phyloP scores from a whole-genome alignment of 2,329 filamentous ascomycete species.

The Hymenoscyphus scutula region DNA sequence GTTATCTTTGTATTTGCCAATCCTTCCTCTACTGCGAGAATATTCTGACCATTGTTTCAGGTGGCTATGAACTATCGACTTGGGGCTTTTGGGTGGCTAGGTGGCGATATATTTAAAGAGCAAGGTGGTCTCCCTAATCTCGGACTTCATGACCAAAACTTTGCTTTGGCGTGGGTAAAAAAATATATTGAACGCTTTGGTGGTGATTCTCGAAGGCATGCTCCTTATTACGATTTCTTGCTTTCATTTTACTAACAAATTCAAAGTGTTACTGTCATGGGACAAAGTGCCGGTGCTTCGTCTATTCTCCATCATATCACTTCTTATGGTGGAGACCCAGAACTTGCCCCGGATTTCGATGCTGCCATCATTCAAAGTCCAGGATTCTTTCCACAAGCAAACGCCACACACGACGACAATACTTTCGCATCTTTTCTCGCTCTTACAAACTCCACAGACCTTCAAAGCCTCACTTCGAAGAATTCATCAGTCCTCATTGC shows the following conservation, averaged over 20 bases:
- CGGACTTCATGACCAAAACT: background rate
- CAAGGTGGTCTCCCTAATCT: background rate
- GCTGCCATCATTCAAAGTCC: background rate
- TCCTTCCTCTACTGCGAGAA: background rate
- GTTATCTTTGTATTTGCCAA: background rate
- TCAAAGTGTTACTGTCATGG: background rate
- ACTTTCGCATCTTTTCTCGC: background rate
- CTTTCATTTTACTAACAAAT: background rate
- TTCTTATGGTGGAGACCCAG: background rate
- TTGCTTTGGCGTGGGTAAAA: background rate
- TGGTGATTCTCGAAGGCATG: background rate
- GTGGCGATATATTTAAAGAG: background rate
- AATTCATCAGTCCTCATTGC: background rate
- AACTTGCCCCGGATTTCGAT: background rate
- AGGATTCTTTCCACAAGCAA: background rate
- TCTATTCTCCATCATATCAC: background rate
- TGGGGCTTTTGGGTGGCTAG: background rate
- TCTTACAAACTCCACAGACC: background rate
- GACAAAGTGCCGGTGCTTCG: background rate
- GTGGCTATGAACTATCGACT: slow-evolving; percentile 1
- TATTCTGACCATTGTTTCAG: background rate
- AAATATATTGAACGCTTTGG: background rate
- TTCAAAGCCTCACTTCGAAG: background rate
- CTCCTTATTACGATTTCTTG: background rate
- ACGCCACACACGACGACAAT: background rate